A percentile compares a stretch with the other conserved stretches of the same genome.
These are phyloP conservation scores for Turnera subulata DNA, from an alignment of 345 rosid species.

Conservation along the genomic window DNA sequence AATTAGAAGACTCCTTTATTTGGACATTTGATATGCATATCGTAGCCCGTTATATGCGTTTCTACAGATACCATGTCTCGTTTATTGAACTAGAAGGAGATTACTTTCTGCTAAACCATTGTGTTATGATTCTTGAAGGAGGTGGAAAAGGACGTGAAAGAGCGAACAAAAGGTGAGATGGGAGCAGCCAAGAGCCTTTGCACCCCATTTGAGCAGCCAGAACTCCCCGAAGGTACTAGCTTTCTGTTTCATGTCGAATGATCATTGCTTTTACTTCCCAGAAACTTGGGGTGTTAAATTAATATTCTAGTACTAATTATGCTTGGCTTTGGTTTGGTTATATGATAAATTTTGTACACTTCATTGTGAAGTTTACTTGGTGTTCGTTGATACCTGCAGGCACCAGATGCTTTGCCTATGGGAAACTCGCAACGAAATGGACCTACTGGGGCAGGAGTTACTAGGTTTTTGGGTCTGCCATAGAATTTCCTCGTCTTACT, in stretches of 20 bases:
- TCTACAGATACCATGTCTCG: not conserved
- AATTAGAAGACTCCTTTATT: too few species aligned
- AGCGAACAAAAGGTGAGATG: slow-evolving; percentile 80
- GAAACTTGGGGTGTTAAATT: too few species aligned
- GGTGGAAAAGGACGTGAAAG: slow-evolving; percentile 88
- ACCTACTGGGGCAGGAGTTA: slow-evolving; percentile 99
- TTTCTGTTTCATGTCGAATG: not conserved
- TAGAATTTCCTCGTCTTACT: not conserved
- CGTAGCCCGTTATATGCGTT: too few species aligned
- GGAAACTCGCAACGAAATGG: slow-evolving; percentile 92
- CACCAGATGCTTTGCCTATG: slow-evolving; percentile 79
- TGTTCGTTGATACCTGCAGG: slow-evolving; percentile 34
- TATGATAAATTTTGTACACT: not conserved
- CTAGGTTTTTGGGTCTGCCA: slow-evolving; percentile 17
- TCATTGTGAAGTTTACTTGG: not conserved
- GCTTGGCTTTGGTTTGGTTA: not conserved
- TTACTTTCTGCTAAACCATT: too few species aligned
- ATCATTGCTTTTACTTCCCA: too few species aligned
- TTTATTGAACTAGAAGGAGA: not conserved
- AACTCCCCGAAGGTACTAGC: slow-evolving; percentile 60
- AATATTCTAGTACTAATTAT: too few species aligned
- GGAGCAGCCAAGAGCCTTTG: slow-evolving; percentile 96
- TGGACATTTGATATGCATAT: too few species aligned
- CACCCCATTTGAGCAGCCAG: slow-evolving; percentile 93
- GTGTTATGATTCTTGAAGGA: slow-evolving; percentile 38